Percentiles rank a stretch among this genome's conserved stretches.
Conservation (phyloP, 169 alveolate genomes). For the Eimeria brunetti region DNA sequence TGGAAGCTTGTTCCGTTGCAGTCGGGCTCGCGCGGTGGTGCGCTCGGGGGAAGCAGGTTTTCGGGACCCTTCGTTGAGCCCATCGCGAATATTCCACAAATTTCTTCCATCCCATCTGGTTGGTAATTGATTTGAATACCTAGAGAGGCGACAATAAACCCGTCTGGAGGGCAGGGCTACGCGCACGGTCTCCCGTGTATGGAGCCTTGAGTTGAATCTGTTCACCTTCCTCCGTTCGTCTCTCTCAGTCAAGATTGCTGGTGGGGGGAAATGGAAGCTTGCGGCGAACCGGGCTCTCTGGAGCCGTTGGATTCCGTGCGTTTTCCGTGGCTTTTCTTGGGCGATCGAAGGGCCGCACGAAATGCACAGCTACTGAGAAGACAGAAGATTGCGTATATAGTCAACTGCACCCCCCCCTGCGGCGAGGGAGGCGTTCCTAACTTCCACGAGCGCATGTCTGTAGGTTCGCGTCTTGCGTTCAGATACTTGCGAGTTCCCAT, state of each 20-base stretch:
- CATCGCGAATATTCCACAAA: neutral
- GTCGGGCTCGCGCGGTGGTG: neutral
- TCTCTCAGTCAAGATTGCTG: neutral
- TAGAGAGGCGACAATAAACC: neutral
- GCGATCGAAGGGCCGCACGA: conserved; percentile 79
- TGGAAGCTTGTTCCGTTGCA: neutral
- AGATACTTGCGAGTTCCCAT: conserved; percentile 72
- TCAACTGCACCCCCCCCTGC: conserved; percentile 81
- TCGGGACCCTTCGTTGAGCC: neutral
- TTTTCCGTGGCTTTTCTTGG: conserved; percentile 82
- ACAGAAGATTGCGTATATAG: conserved; percentile 69
- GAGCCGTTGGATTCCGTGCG: conserved; percentile 70
- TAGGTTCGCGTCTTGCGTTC: conserved; percentile 39
- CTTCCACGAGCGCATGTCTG: conserved; percentile 68
- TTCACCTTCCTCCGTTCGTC: neutral
- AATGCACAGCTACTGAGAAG: conserved; percentile 55
- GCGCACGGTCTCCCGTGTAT: neutral
- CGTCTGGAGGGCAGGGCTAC: neutral
- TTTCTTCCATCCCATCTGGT: neutral
- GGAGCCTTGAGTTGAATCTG: neutral
- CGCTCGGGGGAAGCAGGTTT: neutral
- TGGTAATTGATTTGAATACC: neutral
- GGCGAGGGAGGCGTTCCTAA: conserved; percentile 82
- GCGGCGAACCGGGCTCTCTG: neutral
- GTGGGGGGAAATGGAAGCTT: conserved; percentile 7